These are phyloP conservation scores for Salvia miltiorrhiza DNA, from an alignment of 257 asterid species.

Conservation along the genomic window DNA sequence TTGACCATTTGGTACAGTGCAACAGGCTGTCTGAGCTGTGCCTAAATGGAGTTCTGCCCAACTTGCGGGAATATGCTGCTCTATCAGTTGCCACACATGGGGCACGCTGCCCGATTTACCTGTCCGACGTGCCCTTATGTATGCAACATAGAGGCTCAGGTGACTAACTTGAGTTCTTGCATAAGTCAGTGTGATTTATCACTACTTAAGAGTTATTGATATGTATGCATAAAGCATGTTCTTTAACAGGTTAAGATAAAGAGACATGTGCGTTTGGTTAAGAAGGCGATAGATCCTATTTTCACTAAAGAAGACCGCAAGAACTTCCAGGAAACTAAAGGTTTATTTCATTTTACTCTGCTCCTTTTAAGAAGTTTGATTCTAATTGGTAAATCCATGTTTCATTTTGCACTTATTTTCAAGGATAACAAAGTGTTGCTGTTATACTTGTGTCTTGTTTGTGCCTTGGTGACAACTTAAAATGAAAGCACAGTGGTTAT, in stretches of 20 bases:
- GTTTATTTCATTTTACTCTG: conserved; percentile 28
- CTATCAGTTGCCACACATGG: conserved; percentile 57
- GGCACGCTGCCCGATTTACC: conserved; percentile 44
- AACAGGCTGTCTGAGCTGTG: not conserved
- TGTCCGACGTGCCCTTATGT: conserved; percentile 69
- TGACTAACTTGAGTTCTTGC: conserved; percentile 5
- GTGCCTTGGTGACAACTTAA: too few species aligned
- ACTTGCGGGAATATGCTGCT: conserved; percentile 60
- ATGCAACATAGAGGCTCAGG: conserved; percentile 53
- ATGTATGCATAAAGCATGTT: not conserved
- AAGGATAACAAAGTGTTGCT: not conserved
- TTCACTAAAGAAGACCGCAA: conserved; percentile 49
- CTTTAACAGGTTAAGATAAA: conserved; percentile 56
- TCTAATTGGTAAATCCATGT: not conserved
- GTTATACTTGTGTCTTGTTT: not conserved
- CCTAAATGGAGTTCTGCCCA: conserved; percentile 76
- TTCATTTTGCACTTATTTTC: not conserved
- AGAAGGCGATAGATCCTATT: conserved; percentile 67
- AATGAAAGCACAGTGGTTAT: not conserved
- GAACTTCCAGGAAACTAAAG: conserved; percentile 47
- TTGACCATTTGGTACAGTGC: not conserved
- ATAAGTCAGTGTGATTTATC: not conserved
- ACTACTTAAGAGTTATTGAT: not conserved
- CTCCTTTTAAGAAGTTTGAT: not conserved
- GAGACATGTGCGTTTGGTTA: conserved; percentile 45